Evolutionary conservation across 495 filamentous ascomycete genomes (phyloP).

Genomic region (Talaromyces liani): DNA sequence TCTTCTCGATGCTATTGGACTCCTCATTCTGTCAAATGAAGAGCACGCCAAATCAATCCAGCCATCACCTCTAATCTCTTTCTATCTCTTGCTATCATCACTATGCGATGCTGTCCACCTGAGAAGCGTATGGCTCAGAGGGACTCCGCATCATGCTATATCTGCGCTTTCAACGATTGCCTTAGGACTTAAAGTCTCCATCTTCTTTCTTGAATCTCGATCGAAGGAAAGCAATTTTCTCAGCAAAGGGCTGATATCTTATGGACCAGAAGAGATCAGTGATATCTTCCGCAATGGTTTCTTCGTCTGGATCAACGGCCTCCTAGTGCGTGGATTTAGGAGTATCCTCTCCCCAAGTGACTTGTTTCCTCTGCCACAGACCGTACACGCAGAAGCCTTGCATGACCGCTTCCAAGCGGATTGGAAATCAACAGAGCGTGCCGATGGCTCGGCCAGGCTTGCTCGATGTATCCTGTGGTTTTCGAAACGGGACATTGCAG

Average conservation of each 20-base stretch:
- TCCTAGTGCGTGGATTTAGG: neutral
- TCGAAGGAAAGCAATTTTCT: neutral
- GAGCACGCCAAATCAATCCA: neutral
- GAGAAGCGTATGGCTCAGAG: neutral
- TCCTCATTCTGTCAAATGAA: neutral
- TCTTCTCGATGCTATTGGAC: neutral
- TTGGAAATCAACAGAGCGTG: neutral
- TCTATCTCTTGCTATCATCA: neutral
- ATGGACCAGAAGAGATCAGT: neutral
- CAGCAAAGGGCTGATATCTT: neutral
- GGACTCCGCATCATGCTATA: neutral
- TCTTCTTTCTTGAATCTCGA: neutral
- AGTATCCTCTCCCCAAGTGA: neutral
- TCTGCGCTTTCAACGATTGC: neutral
- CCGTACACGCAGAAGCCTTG: neutral
- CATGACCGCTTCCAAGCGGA: neutral
- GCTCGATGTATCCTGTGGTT: neutral
- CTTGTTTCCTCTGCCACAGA: neutral
- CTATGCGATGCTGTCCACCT: neutral
- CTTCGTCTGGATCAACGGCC: neutral
- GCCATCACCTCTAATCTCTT: neutral
- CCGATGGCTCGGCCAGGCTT: neutral
- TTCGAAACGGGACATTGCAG: neutral
- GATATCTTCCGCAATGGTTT: neutral
- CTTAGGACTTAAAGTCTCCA: neutral